Conservation (phyloP, 495 filamentous ascomycete genomes). For the Lasiosphaeris hirsuta region DNA sequence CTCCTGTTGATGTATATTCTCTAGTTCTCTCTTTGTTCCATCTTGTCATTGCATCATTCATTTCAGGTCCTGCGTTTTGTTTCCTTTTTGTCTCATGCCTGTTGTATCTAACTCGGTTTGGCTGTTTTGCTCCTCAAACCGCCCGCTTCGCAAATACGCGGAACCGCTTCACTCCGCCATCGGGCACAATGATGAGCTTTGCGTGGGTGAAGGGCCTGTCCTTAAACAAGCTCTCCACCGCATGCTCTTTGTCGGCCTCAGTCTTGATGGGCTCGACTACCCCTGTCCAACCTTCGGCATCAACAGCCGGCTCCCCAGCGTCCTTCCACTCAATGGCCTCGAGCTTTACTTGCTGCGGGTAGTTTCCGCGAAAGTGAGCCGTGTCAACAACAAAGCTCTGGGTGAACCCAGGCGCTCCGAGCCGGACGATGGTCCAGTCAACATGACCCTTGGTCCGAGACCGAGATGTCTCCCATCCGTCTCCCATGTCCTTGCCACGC, state of each 20-base stretch:
- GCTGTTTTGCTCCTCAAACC: constrained; percentile 21
- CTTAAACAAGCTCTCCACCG: constrained; percentile 53
- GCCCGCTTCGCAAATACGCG: constrained; percentile 71
- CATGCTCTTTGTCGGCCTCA: constrained; percentile 80
- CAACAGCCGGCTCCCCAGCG: constrained; percentile 52
- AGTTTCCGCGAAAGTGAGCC: constrained; percentile 87
- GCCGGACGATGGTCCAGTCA: constrained; percentile 80
- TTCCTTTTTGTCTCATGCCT: neutral
- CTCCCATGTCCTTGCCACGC: constrained; percentile 86
- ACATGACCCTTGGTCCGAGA: constrained; percentile 71
- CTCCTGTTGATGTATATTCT: too few species aligned
- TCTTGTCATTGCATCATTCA: neutral
- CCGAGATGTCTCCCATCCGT: constrained; percentile 90
- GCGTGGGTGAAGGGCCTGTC: constrained; percentile 69
- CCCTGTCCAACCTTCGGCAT: constrained; percentile 66
- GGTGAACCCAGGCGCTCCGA: constrained; percentile 69
- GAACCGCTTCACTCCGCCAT: constrained; percentile 87
- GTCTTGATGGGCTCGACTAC: constrained; percentile 64
- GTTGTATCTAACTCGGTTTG: too few species aligned
- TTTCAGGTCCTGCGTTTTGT: too few species aligned
- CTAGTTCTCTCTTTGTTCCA: too few species aligned
- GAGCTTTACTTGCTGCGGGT: constrained; percentile 70
- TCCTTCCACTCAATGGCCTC: constrained; percentile 58
- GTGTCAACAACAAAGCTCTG: constrained; percentile 79
- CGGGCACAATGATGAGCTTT: constrained; percentile 87